phyloP scores from a whole-genome alignment of 1,284 basidiomycete genomes.

The Malassezia psittaci region DNA sequence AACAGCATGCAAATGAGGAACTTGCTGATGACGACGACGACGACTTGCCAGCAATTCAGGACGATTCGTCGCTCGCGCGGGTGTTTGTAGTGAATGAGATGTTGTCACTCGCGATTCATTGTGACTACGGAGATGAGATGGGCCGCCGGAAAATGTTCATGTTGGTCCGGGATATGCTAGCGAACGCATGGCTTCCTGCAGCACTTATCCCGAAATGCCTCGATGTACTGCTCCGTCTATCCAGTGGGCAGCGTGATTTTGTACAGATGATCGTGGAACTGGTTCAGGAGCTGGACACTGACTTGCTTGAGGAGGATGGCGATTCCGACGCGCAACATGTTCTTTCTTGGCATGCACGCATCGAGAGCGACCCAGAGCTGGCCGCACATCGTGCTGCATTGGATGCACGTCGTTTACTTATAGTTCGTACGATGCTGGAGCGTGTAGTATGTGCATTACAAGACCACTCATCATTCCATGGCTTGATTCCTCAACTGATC shows the following conservation, averaged over 20 bases:
- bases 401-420: conserved; percentile 42
- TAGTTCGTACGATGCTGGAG: conserved; percentile 83
- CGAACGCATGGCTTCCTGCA: conserved; percentile 68
- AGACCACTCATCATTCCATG: conserved; percentile 85
- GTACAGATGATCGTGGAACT: conserved; percentile 90
- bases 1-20: conserved; percentile 28
- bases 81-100: conserved; percentile 73
- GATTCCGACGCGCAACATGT: background rate
- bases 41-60: conserved; percentile 16
- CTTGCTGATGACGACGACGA: conserved; percentile 11
- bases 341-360: conserved; percentile 13
- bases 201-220: conserved; percentile 68
- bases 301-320: conserved; percentile 25
- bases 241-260: conserved; percentile 75
- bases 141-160: conserved; percentile 79
- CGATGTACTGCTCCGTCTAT: conserved; percentile 75
- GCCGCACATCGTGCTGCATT: conserved; percentile 23
- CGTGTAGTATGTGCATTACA: conserved; percentile 63
- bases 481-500: conserved; percentile 77
- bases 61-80: conserved; percentile 35
- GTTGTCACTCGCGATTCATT: conserved; percentile 66
- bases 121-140: conserved; percentile 91
- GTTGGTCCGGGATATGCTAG: conserved; percentile 52
- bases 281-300: conserved; percentile 54
- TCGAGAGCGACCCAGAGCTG: conserved; percentile 11